Conservation (phyloP, 2,329 filamentous ascomycete species). For the Purpureocillium lavendulum region DNA sequence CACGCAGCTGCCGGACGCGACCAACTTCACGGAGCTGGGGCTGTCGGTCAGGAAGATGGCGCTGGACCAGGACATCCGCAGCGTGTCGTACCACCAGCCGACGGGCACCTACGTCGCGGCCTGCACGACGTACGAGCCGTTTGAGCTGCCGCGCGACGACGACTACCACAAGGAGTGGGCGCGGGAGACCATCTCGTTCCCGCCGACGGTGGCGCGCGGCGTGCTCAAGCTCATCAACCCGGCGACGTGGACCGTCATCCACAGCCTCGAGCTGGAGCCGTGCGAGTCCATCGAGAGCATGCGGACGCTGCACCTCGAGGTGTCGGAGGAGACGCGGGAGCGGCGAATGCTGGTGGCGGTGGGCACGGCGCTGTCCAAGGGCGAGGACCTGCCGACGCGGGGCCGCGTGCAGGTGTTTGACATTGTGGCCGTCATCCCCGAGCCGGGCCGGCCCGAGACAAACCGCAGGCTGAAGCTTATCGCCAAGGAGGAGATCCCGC, state of each 20-base stretch:
- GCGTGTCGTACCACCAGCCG: constrained; percentile 67
- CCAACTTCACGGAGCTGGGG: constrained; percentile 64
- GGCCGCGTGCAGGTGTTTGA: constrained; percentile 88
- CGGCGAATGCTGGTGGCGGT: constrained; percentile 74
- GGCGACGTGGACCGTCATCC: constrained; percentile 68
- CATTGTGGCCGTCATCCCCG: constrained; percentile 82
- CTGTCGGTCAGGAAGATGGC: constrained; percentile 66
- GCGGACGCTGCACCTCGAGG: constrained; percentile 75
- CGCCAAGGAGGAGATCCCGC: constrained; percentile 81
- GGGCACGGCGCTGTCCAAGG: constrained; percentile 77
- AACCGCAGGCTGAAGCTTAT: constrained; percentile 79
- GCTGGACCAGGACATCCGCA: constrained; percentile 61
- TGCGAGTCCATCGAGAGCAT: constrained; percentile 75
- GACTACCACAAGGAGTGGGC: constrained; percentile 76
- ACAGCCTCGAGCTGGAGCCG: constrained; percentile 63
- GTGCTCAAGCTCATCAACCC: constrained; percentile 73
- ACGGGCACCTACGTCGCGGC: constrained; percentile 70
- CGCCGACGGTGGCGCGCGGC: constrained; percentile 63
- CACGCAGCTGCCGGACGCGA: constrained; percentile 58
- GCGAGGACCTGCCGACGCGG: constrained; percentile 81
- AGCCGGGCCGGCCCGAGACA: constrained; percentile 78
- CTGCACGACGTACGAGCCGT: constrained; percentile 59
- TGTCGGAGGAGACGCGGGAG: constrained; percentile 86
- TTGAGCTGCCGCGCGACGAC: constrained; percentile 80
- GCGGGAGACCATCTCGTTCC: constrained; percentile 55